Evolutionary conservation across 768 basidiomycete genomes (phyloP).

Genomic region (Collybia nuda): DNA sequence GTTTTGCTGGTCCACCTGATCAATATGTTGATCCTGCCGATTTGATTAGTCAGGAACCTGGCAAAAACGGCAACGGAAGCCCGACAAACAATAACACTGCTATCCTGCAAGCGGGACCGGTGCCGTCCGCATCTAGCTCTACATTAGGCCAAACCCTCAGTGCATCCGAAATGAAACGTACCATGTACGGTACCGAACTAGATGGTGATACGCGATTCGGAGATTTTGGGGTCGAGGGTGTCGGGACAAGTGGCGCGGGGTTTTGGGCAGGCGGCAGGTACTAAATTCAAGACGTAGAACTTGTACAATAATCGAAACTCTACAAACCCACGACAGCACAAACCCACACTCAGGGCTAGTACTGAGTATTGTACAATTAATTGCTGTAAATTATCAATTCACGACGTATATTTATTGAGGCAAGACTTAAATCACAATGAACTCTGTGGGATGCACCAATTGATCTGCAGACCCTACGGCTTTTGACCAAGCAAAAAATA

Average conservation of each 20-base stretch:
- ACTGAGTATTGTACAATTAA: too few species aligned
- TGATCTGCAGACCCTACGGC: too few species aligned
- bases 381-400: too few species aligned
- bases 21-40: slow-evolving; percentile 42
- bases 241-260: slow-evolving; percentile 48
- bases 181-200: slow-evolving; percentile 84
- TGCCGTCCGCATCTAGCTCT: slow-evolving; percentile 27
- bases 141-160: slow-evolving; percentile 19
- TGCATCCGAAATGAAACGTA: slow-evolving; percentile 53
- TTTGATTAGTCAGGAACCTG: slow-evolving; percentile 27
- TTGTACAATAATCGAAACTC: too few species aligned
- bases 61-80: slow-evolving; percentile 18
- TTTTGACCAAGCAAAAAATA: too few species aligned
- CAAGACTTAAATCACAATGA: too few species aligned
- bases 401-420: too few species aligned
- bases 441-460: too few species aligned
- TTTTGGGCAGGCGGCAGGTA: slow-evolving; percentile 62
- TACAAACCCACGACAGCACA: too few species aligned
- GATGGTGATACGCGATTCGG: slow-evolving; percentile 84
- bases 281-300: slow-evolving; percentile 15
- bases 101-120: slow-evolving; percentile 39
- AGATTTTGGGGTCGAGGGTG: slow-evolving; percentile 78
- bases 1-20: slow-evolving; percentile 22
- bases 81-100: slow-evolving; percentile 49
- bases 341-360: too few species aligned